These are phyloP conservation scores for Carpinus fangiana DNA, from an alignment of 306 rosid species.

Conservation along the genomic window DNA sequence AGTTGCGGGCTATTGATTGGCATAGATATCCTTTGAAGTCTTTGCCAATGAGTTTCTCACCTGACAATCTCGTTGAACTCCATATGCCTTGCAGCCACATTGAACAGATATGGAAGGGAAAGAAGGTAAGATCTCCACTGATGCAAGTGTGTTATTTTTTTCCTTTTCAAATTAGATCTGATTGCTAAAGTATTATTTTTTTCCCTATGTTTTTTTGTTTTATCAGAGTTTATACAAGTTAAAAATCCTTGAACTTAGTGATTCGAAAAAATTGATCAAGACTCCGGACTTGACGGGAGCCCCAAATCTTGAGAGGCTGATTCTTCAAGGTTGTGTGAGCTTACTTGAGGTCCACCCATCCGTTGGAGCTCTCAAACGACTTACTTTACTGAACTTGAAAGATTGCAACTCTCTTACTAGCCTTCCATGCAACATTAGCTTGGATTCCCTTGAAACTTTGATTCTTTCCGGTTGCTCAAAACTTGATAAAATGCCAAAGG, in stretches of 20 bases:
- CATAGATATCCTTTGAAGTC: too few relatives aligned
- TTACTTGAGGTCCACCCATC: neutral
- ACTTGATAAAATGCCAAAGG: neutral
- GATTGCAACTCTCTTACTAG: neutral
- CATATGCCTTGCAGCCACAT: neutral
- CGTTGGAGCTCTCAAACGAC: neutral
- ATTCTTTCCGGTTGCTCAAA: neutral
- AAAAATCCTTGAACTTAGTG: neutral
- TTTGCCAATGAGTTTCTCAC: neutral
- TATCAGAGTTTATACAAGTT: neutral
- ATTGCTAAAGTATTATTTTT: neutral
- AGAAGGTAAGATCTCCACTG: neutral
- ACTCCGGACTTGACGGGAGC: neutral
- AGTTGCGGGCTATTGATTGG: too few relatives aligned
- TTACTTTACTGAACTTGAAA: neutral
- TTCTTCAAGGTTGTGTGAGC: neutral
- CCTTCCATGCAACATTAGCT: neutral
- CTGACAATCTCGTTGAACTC: neutral
- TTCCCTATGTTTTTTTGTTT: neutral
- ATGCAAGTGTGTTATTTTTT: neutral
- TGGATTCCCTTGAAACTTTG: neutral
- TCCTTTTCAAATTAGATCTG: neutral
- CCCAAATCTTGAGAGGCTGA: neutral
- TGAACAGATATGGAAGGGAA: neutral
- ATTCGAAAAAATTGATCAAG: neutral